Conservation (phyloP, 192 early-diverging fungal species). For the Coemansia erecta region DNA sequence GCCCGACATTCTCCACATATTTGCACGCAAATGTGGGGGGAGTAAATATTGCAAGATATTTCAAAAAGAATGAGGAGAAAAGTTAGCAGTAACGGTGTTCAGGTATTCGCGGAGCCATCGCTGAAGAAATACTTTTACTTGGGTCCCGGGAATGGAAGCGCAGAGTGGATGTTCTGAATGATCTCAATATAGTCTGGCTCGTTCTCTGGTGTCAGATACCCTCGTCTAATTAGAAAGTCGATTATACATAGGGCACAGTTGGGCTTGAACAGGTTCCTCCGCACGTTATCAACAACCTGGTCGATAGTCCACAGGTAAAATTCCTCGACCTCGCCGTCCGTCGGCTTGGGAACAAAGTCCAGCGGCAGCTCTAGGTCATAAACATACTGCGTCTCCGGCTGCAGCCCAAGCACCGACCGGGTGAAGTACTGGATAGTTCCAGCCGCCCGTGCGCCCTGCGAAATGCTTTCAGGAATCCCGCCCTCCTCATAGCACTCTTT, state of each 20-base stretch:
- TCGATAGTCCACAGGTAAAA: conserved; percentile 72
- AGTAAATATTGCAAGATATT: no score
- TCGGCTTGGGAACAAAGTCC: conserved; percentile 61
- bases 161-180: conserved; percentile 60
- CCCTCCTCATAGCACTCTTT: conserved; percentile 95
- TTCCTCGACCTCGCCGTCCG: conserved; percentile 83
- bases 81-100: no score
- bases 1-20: no score
- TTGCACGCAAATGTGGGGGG: no score
- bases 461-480: conserved; percentile 58
- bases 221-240: conserved; percentile 85
- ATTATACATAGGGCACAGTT: conserved; percentile 75
- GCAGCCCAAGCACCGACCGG: conserved; percentile 59
- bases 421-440: conserved; percentile 74
- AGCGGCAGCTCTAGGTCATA: conserved; percentile 78
- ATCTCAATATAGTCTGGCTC: conserved; percentile 83
- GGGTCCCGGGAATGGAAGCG: conserved; percentile 67
- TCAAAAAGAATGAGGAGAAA: no score
- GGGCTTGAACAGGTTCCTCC: conserved; percentile 71
- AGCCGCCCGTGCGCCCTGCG: conserved; percentile 51
- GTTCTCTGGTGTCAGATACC: conserved; percentile 67
- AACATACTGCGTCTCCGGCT: conserved; percentile 82
- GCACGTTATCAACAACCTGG: conserved; percentile 43
- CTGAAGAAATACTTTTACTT: neutral
- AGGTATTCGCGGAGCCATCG: no score